Evolutionary conservation across 139 green algal species (phyloP).

Genomic region (Chlorella vulgaris): DNA sequence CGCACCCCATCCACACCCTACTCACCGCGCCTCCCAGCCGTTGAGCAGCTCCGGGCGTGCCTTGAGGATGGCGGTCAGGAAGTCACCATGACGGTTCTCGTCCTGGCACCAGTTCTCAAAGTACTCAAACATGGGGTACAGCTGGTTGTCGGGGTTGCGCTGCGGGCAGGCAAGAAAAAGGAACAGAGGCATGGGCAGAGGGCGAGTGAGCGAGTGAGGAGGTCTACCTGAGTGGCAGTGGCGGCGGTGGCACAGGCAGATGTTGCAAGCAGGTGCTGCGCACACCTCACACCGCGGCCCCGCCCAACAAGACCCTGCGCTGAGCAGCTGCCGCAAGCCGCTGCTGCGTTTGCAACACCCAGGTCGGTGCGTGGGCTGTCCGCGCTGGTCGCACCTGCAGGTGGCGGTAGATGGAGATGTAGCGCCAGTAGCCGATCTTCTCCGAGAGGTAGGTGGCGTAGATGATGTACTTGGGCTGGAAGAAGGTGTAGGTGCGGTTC

Average conservation of each 20-base stretch:
- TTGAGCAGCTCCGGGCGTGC: slow-evolving; percentile 83
- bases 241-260: too few relatives aligned
- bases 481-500: slow-evolving; percentile 94
- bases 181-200: background rate
- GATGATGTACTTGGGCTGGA: slow-evolving; percentile 99
- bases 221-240: too few relatives aligned
- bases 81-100: slow-evolving; percentile 93
- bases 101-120: slow-evolving; percentile 99
- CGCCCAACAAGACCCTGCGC: too few relatives aligned
- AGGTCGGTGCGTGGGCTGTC: too few relatives aligned
- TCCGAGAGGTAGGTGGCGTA: slow-evolving; percentile 98
- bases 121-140: slow-evolving; percentile 99
- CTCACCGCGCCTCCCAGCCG: slow-evolving; percentile 28
- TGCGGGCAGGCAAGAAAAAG: slow-evolving; percentile 38
- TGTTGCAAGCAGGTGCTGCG: too few relatives aligned
- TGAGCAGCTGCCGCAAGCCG: too few relatives aligned
- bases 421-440: slow-evolving; percentile 99
- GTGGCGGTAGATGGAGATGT: slow-evolving; percentile 91
- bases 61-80: slow-evolving; percentile 95
- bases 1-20: too few relatives aligned
- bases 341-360: too few relatives aligned
- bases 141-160: slow-evolving; percentile 95
- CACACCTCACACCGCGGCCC: too few relatives aligned
- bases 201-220: too few relatives aligned
- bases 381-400: too few relatives aligned